Evolutionary conservation across 495 filamentous ascomycete genomes (phyloP).

Genomic region (Platismatia glauca): DNA sequence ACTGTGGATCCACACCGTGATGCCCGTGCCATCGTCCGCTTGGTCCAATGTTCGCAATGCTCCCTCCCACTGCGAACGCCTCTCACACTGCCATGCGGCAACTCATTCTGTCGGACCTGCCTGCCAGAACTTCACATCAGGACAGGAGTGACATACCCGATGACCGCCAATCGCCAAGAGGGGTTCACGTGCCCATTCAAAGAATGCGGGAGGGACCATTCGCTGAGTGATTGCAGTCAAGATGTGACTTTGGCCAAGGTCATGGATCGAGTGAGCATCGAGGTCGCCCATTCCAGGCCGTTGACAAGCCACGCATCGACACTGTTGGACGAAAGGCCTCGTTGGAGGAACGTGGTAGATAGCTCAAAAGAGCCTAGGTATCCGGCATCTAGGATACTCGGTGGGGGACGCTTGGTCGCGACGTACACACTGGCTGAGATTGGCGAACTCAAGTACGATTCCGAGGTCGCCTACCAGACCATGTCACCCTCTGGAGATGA

Average conservation of each 20-base stretch:
- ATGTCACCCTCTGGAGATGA: constrained; percentile 30
- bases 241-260: constrained; percentile 69
- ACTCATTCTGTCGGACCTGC: constrained; percentile 66
- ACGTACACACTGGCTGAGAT: constrained; percentile 47
- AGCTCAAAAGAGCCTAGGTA: constrained; percentile 18
- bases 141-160: constrained; percentile 66
- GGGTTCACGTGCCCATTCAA: constrained; percentile 65
- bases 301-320: constrained; percentile 21
- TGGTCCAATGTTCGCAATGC: constrained; percentile 69
- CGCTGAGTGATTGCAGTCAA: constrained; percentile 60
- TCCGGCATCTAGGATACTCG: constrained; percentile 25
- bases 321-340: constrained; percentile 25
- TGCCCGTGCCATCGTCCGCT: constrained; percentile 52
- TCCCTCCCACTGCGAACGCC: constrained; percentile 58
- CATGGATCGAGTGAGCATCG: constrained; percentile 36
- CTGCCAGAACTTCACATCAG: constrained; percentile 55
- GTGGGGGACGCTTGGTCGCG: constrained; percentile 52
- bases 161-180: constrained; percentile 49
- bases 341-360: constrained; percentile 22
- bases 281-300: constrained; percentile 23
- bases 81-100: constrained; percentile 74
- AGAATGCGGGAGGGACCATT: constrained; percentile 61
- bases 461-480: constrained; percentile 46
- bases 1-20: constrained; percentile 38
- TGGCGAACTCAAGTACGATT: constrained; percentile 44